A percentile compares a stretch with the other conserved stretches of the same genome.
Evolutionary conservation across 768 basidiomycete species (phyloP).

Genomic region (Russula sp.): DNA sequence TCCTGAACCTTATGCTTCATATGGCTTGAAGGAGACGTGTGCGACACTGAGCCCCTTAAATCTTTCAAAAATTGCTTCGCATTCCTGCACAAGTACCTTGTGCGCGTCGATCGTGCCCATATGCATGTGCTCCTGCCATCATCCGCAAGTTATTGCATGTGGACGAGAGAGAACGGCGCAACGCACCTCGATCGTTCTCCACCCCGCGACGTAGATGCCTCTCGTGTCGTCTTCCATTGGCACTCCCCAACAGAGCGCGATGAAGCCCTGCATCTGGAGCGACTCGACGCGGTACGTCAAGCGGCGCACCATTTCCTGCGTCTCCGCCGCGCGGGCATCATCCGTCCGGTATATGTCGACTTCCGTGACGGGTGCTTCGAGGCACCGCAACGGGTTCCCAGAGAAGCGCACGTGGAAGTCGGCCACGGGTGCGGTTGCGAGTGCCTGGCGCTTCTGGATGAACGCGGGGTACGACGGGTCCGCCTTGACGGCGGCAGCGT

Average conservation of each 20-base stretch:
- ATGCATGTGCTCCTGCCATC: slow-evolving; percentile 11
- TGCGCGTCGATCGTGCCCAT: slow-evolving; percentile 3
- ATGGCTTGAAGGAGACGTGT: slow-evolving; percentile 9
- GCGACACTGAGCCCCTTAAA: neutral
- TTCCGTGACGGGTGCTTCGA: slow-evolving; percentile 3
- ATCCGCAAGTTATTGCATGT: neutral
- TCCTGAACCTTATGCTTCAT: neutral
- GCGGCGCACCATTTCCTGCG: neutral
- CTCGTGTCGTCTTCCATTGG: neutral
- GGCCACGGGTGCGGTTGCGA: neutral
- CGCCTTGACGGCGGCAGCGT: neutral
- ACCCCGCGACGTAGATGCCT: neutral
- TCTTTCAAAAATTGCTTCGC: slow-evolving; percentile 1
- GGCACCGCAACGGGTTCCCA: neutral
- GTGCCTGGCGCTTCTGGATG: neutral
- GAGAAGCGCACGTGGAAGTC: neutral
- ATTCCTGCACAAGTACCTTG: slow-evolving; percentile 1
- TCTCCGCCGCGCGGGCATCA: neutral
- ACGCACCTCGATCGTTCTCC: slow-evolving; percentile 11
- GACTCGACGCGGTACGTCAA: neutral
- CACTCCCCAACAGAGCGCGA: neutral
- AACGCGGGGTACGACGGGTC: slow-evolving; percentile 3
- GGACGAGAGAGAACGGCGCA: too few relatives aligned
- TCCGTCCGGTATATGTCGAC: neutral
- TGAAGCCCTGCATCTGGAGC: neutral